Evolutionary conservation across 305 asterid genomes (phyloP), one percentile per base, ranked within the genome.

Genomic region (Fraxinus platypoda): DNA sequence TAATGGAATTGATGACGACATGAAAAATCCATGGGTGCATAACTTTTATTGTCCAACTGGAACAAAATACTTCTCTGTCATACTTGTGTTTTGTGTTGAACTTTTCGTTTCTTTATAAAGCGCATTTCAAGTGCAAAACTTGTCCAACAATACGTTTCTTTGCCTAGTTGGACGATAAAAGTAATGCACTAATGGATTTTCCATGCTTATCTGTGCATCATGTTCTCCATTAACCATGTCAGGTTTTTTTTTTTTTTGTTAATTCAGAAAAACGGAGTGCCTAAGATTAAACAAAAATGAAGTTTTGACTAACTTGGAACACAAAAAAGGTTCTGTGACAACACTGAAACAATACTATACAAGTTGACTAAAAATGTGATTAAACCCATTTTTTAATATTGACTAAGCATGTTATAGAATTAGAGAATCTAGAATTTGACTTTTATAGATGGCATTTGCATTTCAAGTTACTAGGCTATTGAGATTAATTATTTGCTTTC

Each of bases 401-500:
- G 31, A 23, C n/a, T 21, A 64, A 8, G 72, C 9, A n/a, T n/a
- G 64, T 17, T 17, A 54, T 64, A 64, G 33, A 64, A 64, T 21
- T 26, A 64, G 6, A 0, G 72, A 26, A 64, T 64, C 73, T 72
- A 11, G 23, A 17, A 17, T 34, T 25, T 2, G 13, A 11, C 9
- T 31, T 79, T 17, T 57, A 38, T 25, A 4, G 17, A 52, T 80
- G 8, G 15, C 0, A 7, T 30, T 70, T 43, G 7, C 62, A 30
- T 75, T 54, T 43, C 34, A 43, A 26, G 54, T 75, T 75, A 23
- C 68, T n/a, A 43, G 9, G 37, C 21, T 26, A 13, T 26, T 68
- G 37, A 70, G 75, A 70, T 70, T 59, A 41, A 46, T 8, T 33
- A 35, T 83, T 76, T 33, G 0, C 74, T 77, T 21, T 74, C 93